Conservation (phyloP, 139 green algal genomes). For the Chlamydomonas asymmetrica region DNA sequence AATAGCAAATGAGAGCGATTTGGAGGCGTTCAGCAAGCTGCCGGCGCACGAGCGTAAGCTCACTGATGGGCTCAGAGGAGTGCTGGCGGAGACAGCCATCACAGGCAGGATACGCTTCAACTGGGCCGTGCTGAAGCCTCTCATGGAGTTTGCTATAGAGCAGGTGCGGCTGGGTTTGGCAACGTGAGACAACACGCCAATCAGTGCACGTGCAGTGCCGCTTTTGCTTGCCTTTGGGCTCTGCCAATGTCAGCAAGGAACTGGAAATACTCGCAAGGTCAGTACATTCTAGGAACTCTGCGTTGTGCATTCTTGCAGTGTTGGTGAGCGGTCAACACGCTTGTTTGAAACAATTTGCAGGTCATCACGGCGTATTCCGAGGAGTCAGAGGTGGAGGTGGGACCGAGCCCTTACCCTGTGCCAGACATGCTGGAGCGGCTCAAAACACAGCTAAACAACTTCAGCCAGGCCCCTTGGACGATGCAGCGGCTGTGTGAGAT, state of each 20-base stretch:
- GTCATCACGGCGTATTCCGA: slow-evolving; percentile 25
- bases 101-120: slow-evolving; percentile 53
- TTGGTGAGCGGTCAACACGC: not conserved
- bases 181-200: not conserved
- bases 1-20: slow-evolving; percentile 35
- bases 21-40: slow-evolving; percentile 25
- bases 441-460: slow-evolving; percentile 35
- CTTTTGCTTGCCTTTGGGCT: not conserved
- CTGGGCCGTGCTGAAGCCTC: slow-evolving; percentile 55
- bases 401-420: slow-evolving; percentile 38
- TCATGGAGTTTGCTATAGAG: slow-evolving; percentile 55
- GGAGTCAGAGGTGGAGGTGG: slow-evolving; percentile 39
- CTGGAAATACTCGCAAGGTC: not conserved
- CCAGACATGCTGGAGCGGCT: slow-evolving; percentile 42
- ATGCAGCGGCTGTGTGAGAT: slow-evolving; percentile 78
- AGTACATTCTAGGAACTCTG: not conserved
- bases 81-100: slow-evolving; percentile 59
- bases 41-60: slow-evolving; percentile 28
- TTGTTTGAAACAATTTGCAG: not conserved
- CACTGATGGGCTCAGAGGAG: slow-evolving; percentile 41
- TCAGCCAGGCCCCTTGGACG: slow-evolving; percentile 67
- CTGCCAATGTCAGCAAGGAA: not conserved
- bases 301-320: no score
- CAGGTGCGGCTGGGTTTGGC: slow-evolving; percentile 17
- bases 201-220: not conserved